Base-by-base conservation (phyloP, 2,329 filamentous ascomycete genomes). In the Alternaria sp. region DNA sequence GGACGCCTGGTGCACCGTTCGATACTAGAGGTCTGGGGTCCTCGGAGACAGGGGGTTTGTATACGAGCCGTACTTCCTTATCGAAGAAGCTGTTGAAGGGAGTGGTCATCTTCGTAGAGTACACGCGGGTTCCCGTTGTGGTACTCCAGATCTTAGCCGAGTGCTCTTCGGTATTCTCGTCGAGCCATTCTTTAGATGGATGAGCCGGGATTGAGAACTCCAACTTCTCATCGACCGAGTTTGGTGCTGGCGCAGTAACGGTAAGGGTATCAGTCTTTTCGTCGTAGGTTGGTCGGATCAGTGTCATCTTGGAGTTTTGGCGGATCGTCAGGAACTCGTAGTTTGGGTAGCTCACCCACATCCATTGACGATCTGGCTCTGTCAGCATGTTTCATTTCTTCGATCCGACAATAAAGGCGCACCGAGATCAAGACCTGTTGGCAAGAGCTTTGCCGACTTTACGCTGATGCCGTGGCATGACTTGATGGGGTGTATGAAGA, bases 401-500 rank as follows among this genome's bases (percentile, higher is more conserved):
- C 4, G 8, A 7, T 15, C 12, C n/a, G 11, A 21, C 17, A 10
- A 12, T 2, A 40, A 11, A 12, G 21, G 59, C 51, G 25, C 73
- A 78, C 76, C 76, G 12, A 90, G 81, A 47, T 88, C 86, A 11
- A 90, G 82, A 0, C 88, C 88, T 4, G 86, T 84, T 49, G 82
- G 83, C 32, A 85, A 81, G 1, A 90, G 80, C 5, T 79, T 81
- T 2, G 86, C 83, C 3, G 81, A 83, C 15, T 83, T 74, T 10
- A 90, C 80, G 44, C 84, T 81, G 68, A 90, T 82, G 10, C 88
- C 88, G 49, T 89, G 87, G 69, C 89, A 90, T 64, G 88, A 90
- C 73, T 90, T 90, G 71, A 90, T 87, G 12, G 88, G 88, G 73
- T 90, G 90, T 69, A 90, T 83, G 59, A 84, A 84, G 11, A 90